Percentiles rank a stretch among this genome's conserved stretches.
Conservation (phyloP, 2,329 filamentous ascomycete genomes). For the Colletotrichum theobromicola region DNA sequence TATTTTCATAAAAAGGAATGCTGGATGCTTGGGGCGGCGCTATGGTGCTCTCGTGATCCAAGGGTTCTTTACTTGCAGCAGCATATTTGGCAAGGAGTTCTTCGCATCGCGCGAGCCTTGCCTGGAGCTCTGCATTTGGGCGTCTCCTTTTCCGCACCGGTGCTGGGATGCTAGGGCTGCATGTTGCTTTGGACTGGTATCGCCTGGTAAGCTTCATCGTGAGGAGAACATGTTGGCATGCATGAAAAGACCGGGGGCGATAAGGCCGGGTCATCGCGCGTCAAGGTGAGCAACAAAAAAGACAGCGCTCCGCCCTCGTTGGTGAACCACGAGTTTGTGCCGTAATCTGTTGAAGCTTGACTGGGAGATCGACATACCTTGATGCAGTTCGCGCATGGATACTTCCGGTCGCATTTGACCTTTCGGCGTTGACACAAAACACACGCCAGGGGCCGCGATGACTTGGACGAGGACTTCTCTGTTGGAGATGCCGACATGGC, state of each 20-base stretch:
- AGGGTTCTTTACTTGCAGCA: conserved; percentile 22
- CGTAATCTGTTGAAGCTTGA: not conserved
- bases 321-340: not conserved
- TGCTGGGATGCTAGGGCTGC: conserved; percentile 63
- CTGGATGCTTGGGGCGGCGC: not conserved
- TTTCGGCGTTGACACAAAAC: conserved; percentile 66
- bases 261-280: not conserved
- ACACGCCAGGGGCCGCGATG: conserved; percentile 37
- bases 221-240: not conserved
- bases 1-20: conserved; percentile 15
- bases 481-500: conserved; percentile 1
- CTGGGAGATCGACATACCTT: conserved; percentile 28
- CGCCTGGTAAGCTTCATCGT: not conserved
- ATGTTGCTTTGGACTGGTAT: conserved; percentile 37
- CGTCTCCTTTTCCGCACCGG: conserved; percentile 62
- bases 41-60: not conserved
- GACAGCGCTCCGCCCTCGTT: not conserved
- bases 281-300: not conserved
- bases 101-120: conserved; percentile 63
- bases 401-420: conserved; percentile 65
- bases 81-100: conserved; percentile 63
- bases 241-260: not conserved
- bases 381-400: conserved; percentile 63
- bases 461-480: not conserved
- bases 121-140: conserved; percentile 66